phyloP scores from a whole-genome alignment of 2,329 filamentous ascomycete species.

The Ceratocystis cacaofunesta region DNA sequence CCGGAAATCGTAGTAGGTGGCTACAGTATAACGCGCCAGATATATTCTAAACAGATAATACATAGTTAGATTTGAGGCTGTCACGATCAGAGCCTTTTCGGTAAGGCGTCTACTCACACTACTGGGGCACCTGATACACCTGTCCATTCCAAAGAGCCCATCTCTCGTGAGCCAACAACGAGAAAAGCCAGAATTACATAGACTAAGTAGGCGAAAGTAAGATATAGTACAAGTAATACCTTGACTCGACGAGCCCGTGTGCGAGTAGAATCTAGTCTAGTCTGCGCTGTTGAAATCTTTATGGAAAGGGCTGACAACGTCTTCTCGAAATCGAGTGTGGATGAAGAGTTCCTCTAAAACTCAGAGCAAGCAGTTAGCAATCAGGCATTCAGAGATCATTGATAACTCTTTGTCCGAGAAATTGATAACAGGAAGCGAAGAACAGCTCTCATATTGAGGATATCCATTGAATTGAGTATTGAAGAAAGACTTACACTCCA shows the following conservation, averaged over 20 bases:
- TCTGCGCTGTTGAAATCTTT: constrained; percentile 64
- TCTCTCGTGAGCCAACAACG: constrained; percentile 69
- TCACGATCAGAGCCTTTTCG: background rate
- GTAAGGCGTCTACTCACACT: constrained; percentile 37
- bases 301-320: constrained; percentile 64
- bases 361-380: background rate
- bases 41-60: constrained; percentile 52
- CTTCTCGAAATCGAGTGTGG: constrained; percentile 87
- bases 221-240: constrained; percentile 80
- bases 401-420: too few species aligned
- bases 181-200: constrained; percentile 68
- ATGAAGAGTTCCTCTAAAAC: constrained; percentile 58
- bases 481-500: constrained; percentile 47
- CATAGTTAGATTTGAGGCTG: background rate
- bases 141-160: constrained; percentile 63
- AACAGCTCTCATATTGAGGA: background rate
- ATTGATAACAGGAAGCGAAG: background rate
- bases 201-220: constrained; percentile 78
- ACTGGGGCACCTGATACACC: constrained; percentile 65
- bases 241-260: constrained; percentile 62
- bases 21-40: constrained; percentile 48
- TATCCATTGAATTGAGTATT: background rate
- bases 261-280: constrained; percentile 58
- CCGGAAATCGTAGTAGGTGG: constrained; percentile 66
- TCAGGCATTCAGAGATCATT: background rate